A percentile compares a stretch with the other conserved stretches of the same genome.
Evolutionary conservation across 768 basidiomycete genomes (phyloP).

Genomic region (Psilocybe cubensis): DNA sequence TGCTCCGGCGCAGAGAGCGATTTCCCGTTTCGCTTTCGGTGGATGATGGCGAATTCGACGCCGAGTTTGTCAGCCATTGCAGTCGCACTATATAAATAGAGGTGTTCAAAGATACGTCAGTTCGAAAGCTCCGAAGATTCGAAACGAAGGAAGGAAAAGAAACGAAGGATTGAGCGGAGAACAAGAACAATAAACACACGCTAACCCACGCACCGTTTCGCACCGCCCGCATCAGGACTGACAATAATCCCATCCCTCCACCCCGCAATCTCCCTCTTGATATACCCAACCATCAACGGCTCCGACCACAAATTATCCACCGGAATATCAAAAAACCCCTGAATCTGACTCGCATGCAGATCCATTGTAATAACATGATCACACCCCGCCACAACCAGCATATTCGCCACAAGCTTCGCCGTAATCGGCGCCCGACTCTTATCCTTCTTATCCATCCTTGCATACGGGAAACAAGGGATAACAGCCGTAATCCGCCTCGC

Average conservation of each 20-base stretch:
- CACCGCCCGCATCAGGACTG: slow-evolving; percentile 96
- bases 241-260: slow-evolving; percentile 92
- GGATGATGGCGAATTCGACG: slow-evolving; percentile 94
- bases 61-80: slow-evolving; percentile 95
- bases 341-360: slow-evolving; percentile 95
- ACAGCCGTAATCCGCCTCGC: slow-evolving; percentile 96
- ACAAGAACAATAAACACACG: no score
- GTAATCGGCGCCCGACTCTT: slow-evolving; percentile 95
- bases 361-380: slow-evolving; percentile 99
- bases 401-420: slow-evolving; percentile 97
- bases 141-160: background rate
- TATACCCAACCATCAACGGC: slow-evolving; percentile 92
- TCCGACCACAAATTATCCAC: slow-evolving; percentile 98
- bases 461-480: slow-evolving; percentile 97
- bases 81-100: slow-evolving; percentile 66
- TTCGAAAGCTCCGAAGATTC: slow-evolving; percentile 1
- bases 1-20: slow-evolving; percentile 66
- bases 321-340: slow-evolving; percentile 98
- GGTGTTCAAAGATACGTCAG: slow-evolving; percentile 13
- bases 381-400: slow-evolving; percentile 95
- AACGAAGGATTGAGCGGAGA: no score
- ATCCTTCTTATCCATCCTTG: slow-evolving; percentile 98
- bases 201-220: slow-evolving; percentile 78
- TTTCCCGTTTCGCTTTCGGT: slow-evolving; percentile 83
- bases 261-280: slow-evolving; percentile 82